Evolutionary conservation across 192 early-diverging fungal species (phyloP).

Genomic region (Thoreauomyces humboldtii): DNA sequence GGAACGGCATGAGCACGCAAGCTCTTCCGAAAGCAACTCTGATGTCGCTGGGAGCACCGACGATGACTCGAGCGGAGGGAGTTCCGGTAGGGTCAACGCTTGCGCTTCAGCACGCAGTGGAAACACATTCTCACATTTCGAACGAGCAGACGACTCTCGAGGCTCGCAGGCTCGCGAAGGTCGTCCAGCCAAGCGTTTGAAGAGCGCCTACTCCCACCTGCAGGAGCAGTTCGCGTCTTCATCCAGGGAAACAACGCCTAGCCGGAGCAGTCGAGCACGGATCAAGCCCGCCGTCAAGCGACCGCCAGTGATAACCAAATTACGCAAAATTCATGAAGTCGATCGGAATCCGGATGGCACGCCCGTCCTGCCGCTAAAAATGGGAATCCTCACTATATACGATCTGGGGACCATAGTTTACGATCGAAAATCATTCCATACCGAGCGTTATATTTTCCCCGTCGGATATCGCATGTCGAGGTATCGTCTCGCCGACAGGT

Average conservation of each 20-base stretch:
- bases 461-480: conserved; percentile 75
- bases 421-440: conserved; percentile 78
- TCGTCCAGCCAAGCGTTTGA: not conserved
- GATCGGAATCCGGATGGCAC: conserved; percentile 59
- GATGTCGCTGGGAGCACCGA: conserved; percentile 11
- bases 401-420: conserved; percentile 70
- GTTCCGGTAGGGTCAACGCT: conserved; percentile 1
- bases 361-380: conserved; percentile 71
- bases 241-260: not conserved
- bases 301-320: conserved; percentile 2
- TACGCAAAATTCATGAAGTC: conserved; percentile 32
- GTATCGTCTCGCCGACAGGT: too few relatives aligned
- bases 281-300: not conserved
- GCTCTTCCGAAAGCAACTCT: conserved; percentile 14
- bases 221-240: not conserved
- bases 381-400: conserved; percentile 75
- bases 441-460: conserved; percentile 89
- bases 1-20: conserved; percentile 16
- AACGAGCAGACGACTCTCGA: too few relatives aligned
- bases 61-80: conserved; percentile 18
- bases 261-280: not conserved
- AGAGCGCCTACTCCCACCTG: not conserved
- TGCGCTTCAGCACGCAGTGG: not conserved
- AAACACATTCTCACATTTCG: too few relatives aligned
- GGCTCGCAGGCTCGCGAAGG: not conserved